phyloP scores from a whole-genome alignment of 352 stramenopile genomes.

The Phytopythium kandeliae region DNA sequence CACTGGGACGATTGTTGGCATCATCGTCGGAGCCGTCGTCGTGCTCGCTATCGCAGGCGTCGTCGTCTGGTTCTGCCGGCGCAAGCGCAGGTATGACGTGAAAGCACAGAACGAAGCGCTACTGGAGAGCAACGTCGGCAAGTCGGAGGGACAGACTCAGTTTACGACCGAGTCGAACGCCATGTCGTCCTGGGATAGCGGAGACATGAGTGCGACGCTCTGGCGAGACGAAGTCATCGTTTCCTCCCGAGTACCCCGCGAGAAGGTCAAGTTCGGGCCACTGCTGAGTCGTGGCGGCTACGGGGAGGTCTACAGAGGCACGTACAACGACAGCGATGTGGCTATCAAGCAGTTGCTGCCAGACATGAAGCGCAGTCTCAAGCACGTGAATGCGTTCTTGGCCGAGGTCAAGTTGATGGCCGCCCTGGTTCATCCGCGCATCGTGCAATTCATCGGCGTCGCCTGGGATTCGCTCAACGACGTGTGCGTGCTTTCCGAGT shows the following conservation, averaged over 20 bases:
- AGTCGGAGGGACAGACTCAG: neutral
- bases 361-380: constrained; percentile 19
- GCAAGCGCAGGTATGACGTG: neutral
- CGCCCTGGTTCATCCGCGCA: constrained; percentile 24
- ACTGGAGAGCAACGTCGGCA: neutral
- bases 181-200: neutral
- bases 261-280: constrained; percentile 17
- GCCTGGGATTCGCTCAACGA: constrained; percentile 44
- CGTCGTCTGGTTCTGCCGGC: constrained; percentile 1
- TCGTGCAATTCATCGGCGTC: constrained; percentile 43
- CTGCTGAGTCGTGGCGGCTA: constrained; percentile 32
- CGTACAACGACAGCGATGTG: constrained; percentile 29
- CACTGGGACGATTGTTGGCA: neutral
- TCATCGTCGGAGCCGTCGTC: constrained; percentile 2
- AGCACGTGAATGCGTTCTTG: constrained; percentile 39
- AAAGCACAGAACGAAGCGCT: neutral
- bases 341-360: constrained; percentile 45
- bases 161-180: neutral
- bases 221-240: constrained; percentile 38
- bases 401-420: constrained; percentile 45
- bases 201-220: neutral
- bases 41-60: neutral
- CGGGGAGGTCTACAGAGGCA: constrained; percentile 39
- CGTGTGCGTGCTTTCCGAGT: constrained; percentile 35
- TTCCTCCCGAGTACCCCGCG: constrained; percentile 23